These are phyloP conservation scores for Boletellus emodensis DNA, from an alignment of 768 basidiomycete genomes.

Conservation along the genomic window DNA sequence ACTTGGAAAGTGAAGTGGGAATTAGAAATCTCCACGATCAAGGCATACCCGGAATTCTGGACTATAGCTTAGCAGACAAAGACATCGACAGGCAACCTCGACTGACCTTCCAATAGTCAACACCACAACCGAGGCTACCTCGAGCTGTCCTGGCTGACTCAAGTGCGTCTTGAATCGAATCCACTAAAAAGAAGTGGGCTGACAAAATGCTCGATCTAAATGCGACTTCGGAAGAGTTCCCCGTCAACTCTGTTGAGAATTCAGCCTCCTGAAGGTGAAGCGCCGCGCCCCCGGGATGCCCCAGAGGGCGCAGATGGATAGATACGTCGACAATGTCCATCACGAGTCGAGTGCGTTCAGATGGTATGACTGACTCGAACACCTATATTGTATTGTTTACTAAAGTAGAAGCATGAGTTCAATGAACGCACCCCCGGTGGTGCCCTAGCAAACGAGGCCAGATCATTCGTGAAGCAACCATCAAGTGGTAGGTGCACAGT, in stretches of 20 bases:
- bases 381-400: constrained; percentile 41
- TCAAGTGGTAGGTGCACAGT: constrained; percentile 62
- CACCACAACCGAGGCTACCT: constrained; percentile 31
- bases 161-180: constrained; percentile 42
- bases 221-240: constrained; percentile 54
- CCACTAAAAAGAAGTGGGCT: constrained; percentile 50
- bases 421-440: constrained; percentile 75
- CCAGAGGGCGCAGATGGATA: constrained; percentile 53
- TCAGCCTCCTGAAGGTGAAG: constrained; percentile 61
- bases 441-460: constrained; percentile 65
- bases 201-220: constrained; percentile 48
- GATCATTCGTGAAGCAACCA: constrained; percentile 55
- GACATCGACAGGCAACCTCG: not conserved
- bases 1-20: constrained; percentile 42
- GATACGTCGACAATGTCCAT: constrained; percentile 66
- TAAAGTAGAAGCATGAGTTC: constrained; percentile 1
- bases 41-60: constrained; percentile 65
- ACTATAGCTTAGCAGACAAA: constrained; percentile 1
- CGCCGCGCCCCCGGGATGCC: constrained; percentile 61
- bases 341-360: constrained; percentile 73
- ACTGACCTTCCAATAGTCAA: constrained; percentile 66
- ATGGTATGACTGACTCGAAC: constrained; percentile 91
- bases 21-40: constrained; percentile 56
- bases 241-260: constrained; percentile 71
- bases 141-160: constrained; percentile 17